These are phyloP conservation scores for Pythium angustatum DNA, from an alignment of 352 stramenopile species.

Conservation along the genomic window DNA sequence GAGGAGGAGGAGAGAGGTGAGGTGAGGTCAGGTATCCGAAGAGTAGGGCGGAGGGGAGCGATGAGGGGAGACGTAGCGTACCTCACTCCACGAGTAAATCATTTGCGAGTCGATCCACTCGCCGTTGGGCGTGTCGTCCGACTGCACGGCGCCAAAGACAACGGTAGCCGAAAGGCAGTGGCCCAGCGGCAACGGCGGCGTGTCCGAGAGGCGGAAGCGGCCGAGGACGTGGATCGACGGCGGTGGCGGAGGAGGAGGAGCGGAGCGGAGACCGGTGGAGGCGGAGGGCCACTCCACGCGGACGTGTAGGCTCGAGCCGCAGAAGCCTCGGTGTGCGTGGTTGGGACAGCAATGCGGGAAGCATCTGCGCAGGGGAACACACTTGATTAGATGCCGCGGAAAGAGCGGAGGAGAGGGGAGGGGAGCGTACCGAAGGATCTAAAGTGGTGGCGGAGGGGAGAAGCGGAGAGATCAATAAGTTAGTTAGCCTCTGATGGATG, in stretches of 20 bases:
- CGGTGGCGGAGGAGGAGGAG: not conserved
- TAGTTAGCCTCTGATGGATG: not conserved
- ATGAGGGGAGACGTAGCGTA: not conserved
- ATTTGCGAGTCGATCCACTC: slow-evolving; percentile 47
- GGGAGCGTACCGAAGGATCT: slow-evolving; percentile 12
- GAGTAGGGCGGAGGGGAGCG: not conserved
- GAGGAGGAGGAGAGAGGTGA: not conserved
- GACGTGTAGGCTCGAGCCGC: slow-evolving; percentile 48
- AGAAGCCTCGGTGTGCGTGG: slow-evolving; percentile 64
- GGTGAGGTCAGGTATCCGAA: not conserved
- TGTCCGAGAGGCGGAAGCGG: slow-evolving; percentile 44
- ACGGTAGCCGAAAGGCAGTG: slow-evolving; percentile 4
- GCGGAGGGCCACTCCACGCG: slow-evolving; percentile 24
- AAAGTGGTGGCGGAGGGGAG: not conserved
- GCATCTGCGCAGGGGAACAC: slow-evolving; percentile 43
- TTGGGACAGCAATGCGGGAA: slow-evolving; percentile 67
- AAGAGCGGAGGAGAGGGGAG: not conserved
- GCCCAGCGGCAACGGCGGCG: slow-evolving; percentile 28
- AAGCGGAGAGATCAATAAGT: not conserved
- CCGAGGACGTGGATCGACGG: slow-evolving; percentile 33
- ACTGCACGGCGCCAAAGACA: slow-evolving; percentile 41
- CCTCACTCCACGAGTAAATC: slow-evolving; percentile 21
- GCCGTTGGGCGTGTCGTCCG: slow-evolving; percentile 53
- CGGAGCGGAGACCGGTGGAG: not conserved
- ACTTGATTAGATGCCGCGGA: not conserved